These are phyloP conservation scores for Pyrenophora graminea DNA, from an alignment of 2,329 filamentous ascomycete genomes.

Conservation along the genomic window DNA sequence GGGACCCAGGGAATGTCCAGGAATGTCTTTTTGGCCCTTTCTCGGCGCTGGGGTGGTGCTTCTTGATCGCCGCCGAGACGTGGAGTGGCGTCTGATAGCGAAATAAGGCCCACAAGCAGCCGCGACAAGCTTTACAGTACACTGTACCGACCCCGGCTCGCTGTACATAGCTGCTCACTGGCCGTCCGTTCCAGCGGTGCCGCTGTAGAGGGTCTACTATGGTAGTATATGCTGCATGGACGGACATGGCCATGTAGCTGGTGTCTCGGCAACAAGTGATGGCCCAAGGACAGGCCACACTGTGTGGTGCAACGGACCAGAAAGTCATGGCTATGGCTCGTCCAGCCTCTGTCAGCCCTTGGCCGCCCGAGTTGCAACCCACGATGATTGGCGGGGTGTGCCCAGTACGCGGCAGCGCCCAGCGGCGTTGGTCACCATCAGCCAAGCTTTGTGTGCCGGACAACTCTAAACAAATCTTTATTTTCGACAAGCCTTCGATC, in stretches of 20 bases:
- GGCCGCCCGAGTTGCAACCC: no score
- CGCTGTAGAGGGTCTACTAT: neutral
- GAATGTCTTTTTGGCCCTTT: conserved; percentile 26
- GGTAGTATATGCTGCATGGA: no score
- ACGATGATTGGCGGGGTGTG: conserved; percentile 1
- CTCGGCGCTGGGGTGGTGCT: conserved; percentile 35
- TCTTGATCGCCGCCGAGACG: conserved; percentile 43
- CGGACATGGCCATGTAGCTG: no score
- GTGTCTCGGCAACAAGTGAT: no score
- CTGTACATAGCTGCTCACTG: conserved; percentile 25
- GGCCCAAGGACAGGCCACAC: no score
- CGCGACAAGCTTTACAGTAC: conserved; percentile 41
- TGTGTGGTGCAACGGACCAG: no score
- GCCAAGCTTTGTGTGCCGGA: conserved; percentile 37
- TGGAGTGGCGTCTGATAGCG: conserved; percentile 44
- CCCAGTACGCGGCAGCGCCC: conserved; percentile 26
- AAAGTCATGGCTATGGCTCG: no score
- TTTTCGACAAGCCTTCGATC: conserved; percentile 41
- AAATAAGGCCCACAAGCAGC: conserved; percentile 42
- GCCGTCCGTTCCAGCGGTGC: conserved; percentile 21
- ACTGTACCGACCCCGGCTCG: conserved; percentile 34
- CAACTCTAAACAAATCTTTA: conserved; percentile 43
- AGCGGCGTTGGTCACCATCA: conserved; percentile 25
- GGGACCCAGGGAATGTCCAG: conserved; percentile 27
- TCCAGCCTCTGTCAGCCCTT: no score